phyloP scores from a whole-genome alignment of 2,329 filamentous ascomycete genomes.

The Ascochyta rabiei region DNA sequence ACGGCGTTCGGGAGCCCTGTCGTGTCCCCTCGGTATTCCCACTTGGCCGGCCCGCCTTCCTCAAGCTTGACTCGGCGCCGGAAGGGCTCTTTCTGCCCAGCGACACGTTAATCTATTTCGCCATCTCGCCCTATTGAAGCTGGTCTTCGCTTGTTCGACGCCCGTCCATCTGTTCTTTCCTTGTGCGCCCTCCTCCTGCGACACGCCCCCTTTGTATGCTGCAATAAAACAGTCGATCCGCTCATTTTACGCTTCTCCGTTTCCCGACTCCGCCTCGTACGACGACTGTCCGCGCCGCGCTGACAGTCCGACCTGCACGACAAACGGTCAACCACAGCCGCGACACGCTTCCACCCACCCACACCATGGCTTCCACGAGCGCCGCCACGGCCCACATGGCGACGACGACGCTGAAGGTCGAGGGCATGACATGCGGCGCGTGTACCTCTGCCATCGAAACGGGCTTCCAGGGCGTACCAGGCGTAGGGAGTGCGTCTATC shows the following conservation, averaged over 20 bases:
- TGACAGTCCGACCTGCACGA: slow-evolving; percentile 19
- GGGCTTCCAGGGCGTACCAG: slow-evolving; percentile 81
- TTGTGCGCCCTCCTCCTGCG: slow-evolving; percentile 9
- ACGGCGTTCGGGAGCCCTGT: slow-evolving; percentile 18
- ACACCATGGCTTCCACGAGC: slow-evolving; percentile 17
- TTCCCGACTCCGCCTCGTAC: slow-evolving; percentile 20
- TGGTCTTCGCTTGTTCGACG: slow-evolving; percentile 31
- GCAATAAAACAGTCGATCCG: slow-evolving; percentile 17
- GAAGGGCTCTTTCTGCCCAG: slow-evolving; percentile 14
- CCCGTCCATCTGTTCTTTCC: slow-evolving; percentile 2
- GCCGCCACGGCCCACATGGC: slow-evolving; percentile 66
- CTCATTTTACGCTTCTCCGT: background rate
- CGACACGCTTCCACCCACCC: slow-evolving; percentile 17
- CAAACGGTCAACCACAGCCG: slow-evolving; percentile 6
- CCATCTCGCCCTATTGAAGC: slow-evolving; percentile 38
- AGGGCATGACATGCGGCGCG: slow-evolving; percentile 86
- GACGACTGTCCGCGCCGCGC: slow-evolving; percentile 20
- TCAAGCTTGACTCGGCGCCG: slow-evolving; percentile 24
- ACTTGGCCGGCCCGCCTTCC: slow-evolving; percentile 21
- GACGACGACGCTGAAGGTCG: slow-evolving; percentile 88
- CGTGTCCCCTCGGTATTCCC: too few species aligned
- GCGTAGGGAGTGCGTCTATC: slow-evolving; percentile 85
- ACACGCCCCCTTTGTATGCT: slow-evolving; percentile 17
- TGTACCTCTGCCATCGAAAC: slow-evolving; percentile 96
- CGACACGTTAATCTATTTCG: slow-evolving; percentile 27